Evolutionary conservation across 2,329 filamentous ascomycete species (phyloP).

Genomic region (Pseudocercospora crystallina): DNA sequence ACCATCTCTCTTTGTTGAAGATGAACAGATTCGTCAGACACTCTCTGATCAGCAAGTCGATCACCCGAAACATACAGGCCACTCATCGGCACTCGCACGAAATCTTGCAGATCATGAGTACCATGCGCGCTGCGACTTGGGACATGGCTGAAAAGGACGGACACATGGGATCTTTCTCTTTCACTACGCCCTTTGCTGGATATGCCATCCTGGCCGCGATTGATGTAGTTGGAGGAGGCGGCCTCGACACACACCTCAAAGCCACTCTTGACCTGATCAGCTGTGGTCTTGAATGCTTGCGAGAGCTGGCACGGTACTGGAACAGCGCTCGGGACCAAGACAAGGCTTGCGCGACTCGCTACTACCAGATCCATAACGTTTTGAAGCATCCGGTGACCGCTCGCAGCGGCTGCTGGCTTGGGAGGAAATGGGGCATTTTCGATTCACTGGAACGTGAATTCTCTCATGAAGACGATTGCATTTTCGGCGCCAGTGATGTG

Average conservation of each 20-base stretch:
- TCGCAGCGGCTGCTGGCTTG: slow-evolving; percentile 37
- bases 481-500: slow-evolving; percentile 32
- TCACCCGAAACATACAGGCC: slow-evolving; percentile 49
- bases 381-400: slow-evolving; percentile 37
- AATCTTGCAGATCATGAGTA: slow-evolving; percentile 45
- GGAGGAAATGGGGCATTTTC: slow-evolving; percentile 35
- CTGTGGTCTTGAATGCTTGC: slow-evolving; percentile 55
- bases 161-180: slow-evolving; percentile 48
- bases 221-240: slow-evolving; percentile 65
- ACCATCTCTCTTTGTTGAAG: slow-evolving; percentile 63
- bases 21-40: slow-evolving; percentile 61
- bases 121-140: slow-evolving; percentile 22
- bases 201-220: slow-evolving; percentile 63
- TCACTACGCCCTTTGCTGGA: slow-evolving; percentile 56
- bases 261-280: slow-evolving; percentile 56
- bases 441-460: slow-evolving; percentile 34
- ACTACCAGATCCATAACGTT: slow-evolving; percentile 46
- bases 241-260: slow-evolving; percentile 52
- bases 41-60: slow-evolving; percentile 42
- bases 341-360: slow-evolving; percentile 49
- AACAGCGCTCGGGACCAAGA: slow-evolving; percentile 55
- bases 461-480: slow-evolving; percentile 33
- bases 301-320: slow-evolving; percentile 61
- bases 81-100: slow-evolving; percentile 55
- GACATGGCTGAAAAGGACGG: slow-evolving; percentile 20